Percentiles rank a stretch among this genome's conserved stretches.
These are phyloP conservation scores for Botryotinia globosa DNA, from an alignment of 2,329 filamentous ascomycete species.

Conservation along the genomic window DNA sequence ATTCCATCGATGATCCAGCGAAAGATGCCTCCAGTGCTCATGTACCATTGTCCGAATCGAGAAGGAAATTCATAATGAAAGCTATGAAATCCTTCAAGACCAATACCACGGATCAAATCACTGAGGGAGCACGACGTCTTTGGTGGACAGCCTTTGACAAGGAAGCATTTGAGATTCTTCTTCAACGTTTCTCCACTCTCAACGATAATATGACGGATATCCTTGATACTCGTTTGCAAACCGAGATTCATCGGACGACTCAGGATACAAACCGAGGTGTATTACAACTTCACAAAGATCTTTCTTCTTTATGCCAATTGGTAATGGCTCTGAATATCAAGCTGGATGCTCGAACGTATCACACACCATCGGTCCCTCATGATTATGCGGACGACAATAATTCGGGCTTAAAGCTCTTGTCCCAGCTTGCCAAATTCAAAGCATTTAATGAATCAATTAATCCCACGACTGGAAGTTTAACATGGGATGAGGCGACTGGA, in stretches of 20 bases:
- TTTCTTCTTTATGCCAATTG: conserved; percentile 46
- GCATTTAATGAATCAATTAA: conserved; percentile 51
- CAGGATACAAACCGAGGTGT: conserved; percentile 50
- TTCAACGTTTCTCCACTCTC: conserved; percentile 45
- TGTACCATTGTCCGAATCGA: conserved; percentile 45
- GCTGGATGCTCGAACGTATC: conserved; percentile 38
- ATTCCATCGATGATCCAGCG: conserved; percentile 39
- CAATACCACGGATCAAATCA: conserved; percentile 38
- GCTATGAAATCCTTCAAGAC: conserved; percentile 43
- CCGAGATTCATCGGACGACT: conserved; percentile 48
- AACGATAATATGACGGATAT: conserved; percentile 51
- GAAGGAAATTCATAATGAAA: conserved; percentile 46
- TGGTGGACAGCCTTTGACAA: conserved; percentile 49
- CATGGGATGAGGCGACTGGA: conserved; percentile 41
- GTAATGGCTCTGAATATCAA: conserved; percentile 47
- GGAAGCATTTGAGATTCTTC: conserved; percentile 45
- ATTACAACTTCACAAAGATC: conserved; percentile 47
- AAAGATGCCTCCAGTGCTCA: conserved; percentile 46
- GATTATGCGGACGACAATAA: conserved; percentile 39
- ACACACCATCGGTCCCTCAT: conserved; percentile 17
- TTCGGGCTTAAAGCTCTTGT: conserved; percentile 43
- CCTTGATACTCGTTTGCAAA: conserved; percentile 47
- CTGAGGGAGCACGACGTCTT: conserved; percentile 37
- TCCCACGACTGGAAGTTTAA: conserved; percentile 30
- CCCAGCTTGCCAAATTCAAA: conserved; percentile 50